These are phyloP conservation scores for Talaromyces atroroseus DNA, from an alignment of 2,329 filamentous ascomycete species.

Conservation along the genomic window DNA sequence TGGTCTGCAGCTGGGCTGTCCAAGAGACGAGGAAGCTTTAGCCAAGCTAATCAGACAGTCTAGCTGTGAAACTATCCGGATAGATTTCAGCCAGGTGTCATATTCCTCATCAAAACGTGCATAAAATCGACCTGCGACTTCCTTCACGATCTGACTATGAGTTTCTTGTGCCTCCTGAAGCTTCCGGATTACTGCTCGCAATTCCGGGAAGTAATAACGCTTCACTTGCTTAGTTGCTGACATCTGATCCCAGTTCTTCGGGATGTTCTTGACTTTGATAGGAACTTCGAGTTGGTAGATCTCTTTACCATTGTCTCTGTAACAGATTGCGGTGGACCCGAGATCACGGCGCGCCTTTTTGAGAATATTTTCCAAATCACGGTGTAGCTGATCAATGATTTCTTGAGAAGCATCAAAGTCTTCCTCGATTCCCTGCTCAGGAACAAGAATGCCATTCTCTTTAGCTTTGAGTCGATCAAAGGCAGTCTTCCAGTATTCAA, in stretches of 20 bases:
- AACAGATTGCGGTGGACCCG: constrained; percentile 67
- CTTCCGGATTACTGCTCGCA: constrained; percentile 74
- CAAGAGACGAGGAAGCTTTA: constrained; percentile 76
- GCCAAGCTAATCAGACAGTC: constrained; percentile 93
- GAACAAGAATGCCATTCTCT: constrained; percentile 75
- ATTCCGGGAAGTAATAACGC: constrained; percentile 84
- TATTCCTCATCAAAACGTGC: constrained; percentile 85
- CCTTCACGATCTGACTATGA: constrained; percentile 83
- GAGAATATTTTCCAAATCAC: constrained; percentile 65
- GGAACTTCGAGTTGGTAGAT: constrained; percentile 94
- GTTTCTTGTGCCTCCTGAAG: constrained; percentile 92
- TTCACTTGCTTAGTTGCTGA: constrained; percentile 86
- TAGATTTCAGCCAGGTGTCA: constrained; percentile 76
- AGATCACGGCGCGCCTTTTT: constrained; percentile 66
- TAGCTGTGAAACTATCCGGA: constrained; percentile 83
- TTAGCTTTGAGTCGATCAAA: constrained; percentile 79
- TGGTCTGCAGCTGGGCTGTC: constrained; percentile 82
- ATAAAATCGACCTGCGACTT: constrained; percentile 78
- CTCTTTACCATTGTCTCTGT: constrained; percentile 86
- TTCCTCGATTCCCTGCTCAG: constrained; percentile 78
- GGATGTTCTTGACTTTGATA: constrained; percentile 72
- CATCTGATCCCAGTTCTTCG: constrained; percentile 90
- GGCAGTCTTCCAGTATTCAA: constrained; percentile 83
- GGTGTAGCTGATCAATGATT: constrained; percentile 68
- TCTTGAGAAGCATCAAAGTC: constrained; percentile 85